Evolutionary conservation across 805 yeast genomes (phyloP).

Genomic region (Saturnispora ahearnii): DNA sequence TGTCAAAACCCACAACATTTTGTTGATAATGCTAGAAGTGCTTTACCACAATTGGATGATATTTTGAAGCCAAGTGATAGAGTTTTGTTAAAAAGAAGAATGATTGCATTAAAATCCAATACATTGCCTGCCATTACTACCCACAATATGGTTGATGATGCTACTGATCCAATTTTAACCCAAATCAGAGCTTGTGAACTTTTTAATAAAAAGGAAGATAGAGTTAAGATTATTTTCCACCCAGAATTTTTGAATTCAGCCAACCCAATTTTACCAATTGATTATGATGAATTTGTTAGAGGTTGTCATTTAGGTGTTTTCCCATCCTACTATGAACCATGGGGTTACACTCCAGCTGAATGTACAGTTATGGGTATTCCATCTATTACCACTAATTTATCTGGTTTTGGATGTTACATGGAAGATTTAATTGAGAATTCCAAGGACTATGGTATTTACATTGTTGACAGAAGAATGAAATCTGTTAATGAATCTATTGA

Average conservation of each 20-base stretch:
- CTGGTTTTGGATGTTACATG: constrained; percentile 98
- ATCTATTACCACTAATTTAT: constrained; percentile 87
- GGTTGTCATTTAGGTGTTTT: constrained; percentile 98
- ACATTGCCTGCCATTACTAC: constrained; percentile 92
- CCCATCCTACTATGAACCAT: constrained; percentile 97
- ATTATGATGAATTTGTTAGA: constrained; percentile 94
- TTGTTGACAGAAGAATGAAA: constrained; percentile 89
- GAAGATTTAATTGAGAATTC: constrained; percentile 94
- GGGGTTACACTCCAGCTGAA: constrained; percentile 99
- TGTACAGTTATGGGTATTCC: constrained; percentile 99
- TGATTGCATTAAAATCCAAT: constrained; percentile 83
- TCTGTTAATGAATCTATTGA: constrained; percentile 88
- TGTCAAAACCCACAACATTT: constrained; percentile 46
- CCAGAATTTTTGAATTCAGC: constrained; percentile 94
- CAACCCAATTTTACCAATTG: constrained; percentile 87
- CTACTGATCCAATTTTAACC: constrained; percentile 80
- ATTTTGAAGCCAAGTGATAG: constrained; percentile 80
- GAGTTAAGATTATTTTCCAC: constrained; percentile 93
- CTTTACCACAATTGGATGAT: constrained; percentile 69
- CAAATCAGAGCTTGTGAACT: constrained; percentile 87
- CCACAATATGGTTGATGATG: constrained; percentile 92
- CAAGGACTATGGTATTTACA: constrained; percentile 91
- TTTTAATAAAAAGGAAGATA: constrained; percentile 81
- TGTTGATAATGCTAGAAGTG: constrained; percentile 32
- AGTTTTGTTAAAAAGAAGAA: constrained; percentile 83